These are phyloP conservation scores for Salvia rosmarinus DNA, from an alignment of 257 asterid species.

Conservation along the genomic window DNA sequence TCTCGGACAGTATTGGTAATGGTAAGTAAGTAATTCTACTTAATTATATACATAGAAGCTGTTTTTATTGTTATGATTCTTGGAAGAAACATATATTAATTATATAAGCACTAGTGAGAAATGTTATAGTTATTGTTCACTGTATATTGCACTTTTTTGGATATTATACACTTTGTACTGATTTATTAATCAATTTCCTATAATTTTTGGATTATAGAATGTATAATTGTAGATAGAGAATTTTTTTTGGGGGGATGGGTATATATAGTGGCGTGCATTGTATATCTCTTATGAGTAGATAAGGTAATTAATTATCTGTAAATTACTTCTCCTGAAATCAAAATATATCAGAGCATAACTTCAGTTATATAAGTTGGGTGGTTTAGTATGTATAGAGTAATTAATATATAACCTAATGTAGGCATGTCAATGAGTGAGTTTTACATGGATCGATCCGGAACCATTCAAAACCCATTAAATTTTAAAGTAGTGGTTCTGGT, in stretches of 20 bases:
- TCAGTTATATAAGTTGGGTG: too few species aligned
- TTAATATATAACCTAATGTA: too few species aligned
- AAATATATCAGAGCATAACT: too few species aligned
- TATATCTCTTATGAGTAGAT: too few species aligned
- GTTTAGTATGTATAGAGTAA: too few species aligned
- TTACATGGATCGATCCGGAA: too few species aligned
- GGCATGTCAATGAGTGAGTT: too few species aligned
- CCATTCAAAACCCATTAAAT: too few species aligned
- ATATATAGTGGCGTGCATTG: neutral
- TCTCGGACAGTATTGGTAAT: conserved; percentile 15
- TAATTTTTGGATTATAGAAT: neutral
- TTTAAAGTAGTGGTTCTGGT: too few species aligned
- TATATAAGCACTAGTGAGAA: neutral
- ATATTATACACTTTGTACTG: neutral
- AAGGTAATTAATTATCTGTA: neutral
- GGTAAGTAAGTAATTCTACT: conserved; percentile 16
- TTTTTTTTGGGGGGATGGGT: neutral
- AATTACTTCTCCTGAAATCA: too few species aligned
- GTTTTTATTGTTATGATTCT: neutral
- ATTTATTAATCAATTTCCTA: neutral
- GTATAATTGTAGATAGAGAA: neutral
- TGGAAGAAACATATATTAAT: neutral
- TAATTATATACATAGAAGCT: neutral
- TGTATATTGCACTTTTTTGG: neutral
- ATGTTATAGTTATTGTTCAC: too few species aligned